Evolutionary conservation across 192 early-diverging fungal genomes (phyloP), one percentile per base, ranked within the genome.

Genomic region (Backusella liffmaniae): DNA sequence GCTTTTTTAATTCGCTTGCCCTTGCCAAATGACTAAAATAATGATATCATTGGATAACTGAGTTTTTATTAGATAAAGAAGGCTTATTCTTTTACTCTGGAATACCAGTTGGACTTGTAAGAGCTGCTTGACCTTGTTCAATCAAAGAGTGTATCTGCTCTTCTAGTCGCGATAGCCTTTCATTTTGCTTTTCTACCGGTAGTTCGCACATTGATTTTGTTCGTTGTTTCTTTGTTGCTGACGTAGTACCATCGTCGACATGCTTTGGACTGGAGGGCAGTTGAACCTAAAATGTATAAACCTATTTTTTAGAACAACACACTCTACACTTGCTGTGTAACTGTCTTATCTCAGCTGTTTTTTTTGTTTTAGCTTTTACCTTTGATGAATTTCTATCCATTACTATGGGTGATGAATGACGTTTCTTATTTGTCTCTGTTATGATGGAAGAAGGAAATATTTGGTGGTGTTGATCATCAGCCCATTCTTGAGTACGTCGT

Each of bases 51-150:
- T n/a, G 23, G 34, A 18, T 34, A 68, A 68, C 18, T 21, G 32
- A 36, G 30, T 35, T 32, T 68, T 49, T n/a, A 32, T 32, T 29
- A 73, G 34, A 73, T 37, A 41, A 42, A 36, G 26, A 72, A 36
- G 18, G 71, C 1, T 56, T 5, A 21, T 35, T 53, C 3, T 32
- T 44, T 72, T n/a, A 41, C 21, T 74, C 73, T 39, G 32, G 26
- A 39, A 66, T 34, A 35, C 41, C 62, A 16, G 66, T 65, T 29
- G 73, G 34, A 42, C 73, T 74, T 44, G 56, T 35, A 21, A 74
- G 65, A 32, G 73, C 73, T 42, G 66, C 73, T n/a, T 74, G 59
- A 12, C 73, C 59, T 74, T 74, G 73, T 34, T 74, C 37, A 41
- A 74, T 74, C 21, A 74, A 39, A 29, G 65, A 67, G 13, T 74